phyloP scores from a whole-genome alignment of 148 eudicot species.

The Camellia sinensis region DNA sequence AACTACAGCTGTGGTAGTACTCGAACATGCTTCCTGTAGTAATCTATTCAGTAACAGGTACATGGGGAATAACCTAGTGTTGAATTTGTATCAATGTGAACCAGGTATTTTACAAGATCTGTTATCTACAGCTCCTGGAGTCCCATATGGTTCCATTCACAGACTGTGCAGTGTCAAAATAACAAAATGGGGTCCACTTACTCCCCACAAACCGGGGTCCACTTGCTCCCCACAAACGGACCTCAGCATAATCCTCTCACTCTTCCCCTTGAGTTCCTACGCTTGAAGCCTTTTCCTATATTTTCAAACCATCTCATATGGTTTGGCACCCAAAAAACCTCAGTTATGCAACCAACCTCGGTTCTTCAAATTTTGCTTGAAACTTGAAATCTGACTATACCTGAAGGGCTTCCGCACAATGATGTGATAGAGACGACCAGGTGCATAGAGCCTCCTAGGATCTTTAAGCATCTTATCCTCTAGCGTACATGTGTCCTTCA shows the following conservation, averaged over 20 bases:
- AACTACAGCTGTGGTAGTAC: neutral
- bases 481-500: constrained; percentile 83
- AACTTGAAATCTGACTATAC: constrained; percentile 29
- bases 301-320: neutral
- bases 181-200: neutral
- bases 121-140: neutral
- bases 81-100: too few relatives aligned
- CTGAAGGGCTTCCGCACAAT: constrained; percentile 80
- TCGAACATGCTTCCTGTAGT: neutral
- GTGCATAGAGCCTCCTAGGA: constrained; percentile 85
- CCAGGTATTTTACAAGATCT: too few relatives aligned
- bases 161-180: neutral
- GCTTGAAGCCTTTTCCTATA: neutral
- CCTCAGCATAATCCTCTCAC: neutral
- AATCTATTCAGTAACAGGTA: too few relatives aligned
- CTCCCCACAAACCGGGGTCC: neutral
- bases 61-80: too few relatives aligned
- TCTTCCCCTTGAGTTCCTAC: neutral
- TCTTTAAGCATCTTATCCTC: constrained; percentile 79
- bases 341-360: neutral
- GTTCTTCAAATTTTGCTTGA: neutral
- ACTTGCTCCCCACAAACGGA: neutral
- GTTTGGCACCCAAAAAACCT: neutral
- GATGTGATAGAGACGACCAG: constrained; percentile 94
- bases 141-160: neutral